Evolutionary conservation across 495 filamentous ascomycete species (phyloP).

Genomic region (Jackrogersella multiformis): DNA sequence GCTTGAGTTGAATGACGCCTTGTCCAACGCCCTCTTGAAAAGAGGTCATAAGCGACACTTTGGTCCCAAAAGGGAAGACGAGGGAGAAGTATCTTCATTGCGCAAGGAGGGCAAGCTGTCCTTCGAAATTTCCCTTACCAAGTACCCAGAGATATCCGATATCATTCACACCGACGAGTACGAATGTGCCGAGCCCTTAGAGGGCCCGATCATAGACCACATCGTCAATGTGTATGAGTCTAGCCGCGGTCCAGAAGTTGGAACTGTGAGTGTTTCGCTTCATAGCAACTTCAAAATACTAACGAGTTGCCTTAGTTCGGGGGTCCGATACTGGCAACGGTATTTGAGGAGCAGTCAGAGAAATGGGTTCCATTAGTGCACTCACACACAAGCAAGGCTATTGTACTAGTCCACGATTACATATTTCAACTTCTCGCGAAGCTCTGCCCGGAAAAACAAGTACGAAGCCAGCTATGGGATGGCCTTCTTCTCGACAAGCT

Average conservation of each 20-base stretch:
- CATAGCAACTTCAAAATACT: background rate
- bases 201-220: slow-evolving; percentile 9
- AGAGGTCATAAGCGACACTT: slow-evolving; percentile 53
- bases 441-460: slow-evolving; percentile 48
- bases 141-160: slow-evolving; percentile 21
- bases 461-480: slow-evolving; percentile 45
- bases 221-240: slow-evolving; percentile 17
- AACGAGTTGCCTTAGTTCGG: slow-evolving; percentile 43
- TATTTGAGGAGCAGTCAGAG: slow-evolving; percentile 60
- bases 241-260: slow-evolving; percentile 33
- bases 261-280: slow-evolving; percentile 20
- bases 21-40: slow-evolving; percentile 47
- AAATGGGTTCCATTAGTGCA: slow-evolving; percentile 60
- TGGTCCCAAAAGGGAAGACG: background rate
- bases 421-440: slow-evolving; percentile 47
- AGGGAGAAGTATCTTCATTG: background rate
- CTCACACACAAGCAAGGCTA: slow-evolving; percentile 57
- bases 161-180: background rate
- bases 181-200: background rate
- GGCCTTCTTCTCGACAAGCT: slow-evolving; percentile 53
- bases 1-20: slow-evolving; percentile 46
- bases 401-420: slow-evolving; percentile 57
- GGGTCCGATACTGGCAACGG: slow-evolving; percentile 47
- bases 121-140: background rate
- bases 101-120: background rate